Conservation (phyloP, 352 stramenopile species). For the Pythium scleroteichum region DNA sequence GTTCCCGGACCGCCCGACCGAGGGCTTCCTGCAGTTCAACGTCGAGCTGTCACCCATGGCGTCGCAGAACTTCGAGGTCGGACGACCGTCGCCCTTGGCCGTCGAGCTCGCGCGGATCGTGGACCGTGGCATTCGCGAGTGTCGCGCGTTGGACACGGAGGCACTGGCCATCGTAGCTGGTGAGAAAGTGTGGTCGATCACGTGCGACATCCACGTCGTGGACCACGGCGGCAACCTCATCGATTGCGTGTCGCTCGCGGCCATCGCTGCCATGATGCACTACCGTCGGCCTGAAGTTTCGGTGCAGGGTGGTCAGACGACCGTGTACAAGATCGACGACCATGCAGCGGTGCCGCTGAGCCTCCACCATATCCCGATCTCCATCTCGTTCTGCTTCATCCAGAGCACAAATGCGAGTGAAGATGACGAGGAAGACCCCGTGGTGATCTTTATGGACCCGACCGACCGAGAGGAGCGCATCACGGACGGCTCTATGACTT, state of each 20-base stretch:
- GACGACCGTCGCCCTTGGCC: slow-evolving; percentile 47
- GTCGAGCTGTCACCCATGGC: slow-evolving; percentile 86
- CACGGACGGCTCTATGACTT: slow-evolving; percentile 84
- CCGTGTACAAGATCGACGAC: slow-evolving; percentile 85
- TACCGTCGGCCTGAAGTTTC: slow-evolving; percentile 92
- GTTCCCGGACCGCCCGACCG: slow-evolving; percentile 83
- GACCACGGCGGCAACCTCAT: slow-evolving; percentile 93
- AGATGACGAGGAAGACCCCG: slow-evolving; percentile 36
- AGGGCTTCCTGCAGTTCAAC: slow-evolving; percentile 86
- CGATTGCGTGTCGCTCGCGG: slow-evolving; percentile 91
- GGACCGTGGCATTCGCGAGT: slow-evolving; percentile 91
- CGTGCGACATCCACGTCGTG: slow-evolving; percentile 89
- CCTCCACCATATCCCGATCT: slow-evolving; percentile 96
- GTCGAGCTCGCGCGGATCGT: slow-evolving; percentile 88
- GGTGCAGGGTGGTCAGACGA: slow-evolving; percentile 50
- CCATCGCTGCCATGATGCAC: slow-evolving; percentile 93
- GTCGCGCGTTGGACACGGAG: slow-evolving; percentile 93
- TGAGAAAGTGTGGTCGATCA: slow-evolving; percentile 94
- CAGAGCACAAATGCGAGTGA: slow-evolving; percentile 30
- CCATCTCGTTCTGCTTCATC: slow-evolving; percentile 91
- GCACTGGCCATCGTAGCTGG: slow-evolving; percentile 92
- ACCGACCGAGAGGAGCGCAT: slow-evolving; percentile 89
- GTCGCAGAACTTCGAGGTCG: slow-evolving; percentile 74
- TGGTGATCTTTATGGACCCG: slow-evolving; percentile 87
- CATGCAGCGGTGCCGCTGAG: slow-evolving; percentile 91